Base-by-base conservation (phyloP, 257 asterid species). In the Solanum rostratum region DNA sequence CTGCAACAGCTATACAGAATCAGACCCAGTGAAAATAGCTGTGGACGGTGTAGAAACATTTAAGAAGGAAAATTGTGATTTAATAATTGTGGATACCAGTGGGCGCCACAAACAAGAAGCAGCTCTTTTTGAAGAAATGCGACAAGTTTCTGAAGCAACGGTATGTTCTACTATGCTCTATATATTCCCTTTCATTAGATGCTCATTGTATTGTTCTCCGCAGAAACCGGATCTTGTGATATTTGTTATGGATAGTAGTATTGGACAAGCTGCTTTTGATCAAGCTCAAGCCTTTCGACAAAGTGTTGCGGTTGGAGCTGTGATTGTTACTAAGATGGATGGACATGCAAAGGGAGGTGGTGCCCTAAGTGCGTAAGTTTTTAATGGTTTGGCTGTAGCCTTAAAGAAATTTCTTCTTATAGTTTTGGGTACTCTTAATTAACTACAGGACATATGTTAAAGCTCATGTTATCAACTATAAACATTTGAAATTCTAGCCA, bases 281-380 rank as follows among this genome's bases (percentile, higher is more conserved):
- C 99, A 96, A 88, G 99, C 99, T 89, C 98, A 92, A 86, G 99
- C 99, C n/a, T 96, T 96, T 89, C 95, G 88, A 89, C 95, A 94
- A 90, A 95, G 99, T 91, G 99, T 92, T 87, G 93, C 98, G n/a
- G 99, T 96, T 88, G 99, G 99, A 86, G 98, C 99, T 41, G 99
- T 96, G 87, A 96, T 96, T 84, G 55, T 96, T 80, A 96, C 99
- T 45, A 96, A 96, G 91, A 96, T 96, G 98, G 99, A 94, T 87
- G 99, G 99, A 24, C 98, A 96, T 94, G 99, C 99, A 11, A 96
- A 94, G 92, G 98, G 98, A 82, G 99, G 98, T 85, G 98, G 99
- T 86, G 98, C 99, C 83, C 96, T 96, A 80, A 96, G 99, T 78
- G 99, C 98, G 99, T 95, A 93, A 95, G 99, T 93, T 49, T 78